Evolutionary conservation across 805 yeast species (phyloP).

Genomic region (Metschnikowia vanudenii): DNA sequence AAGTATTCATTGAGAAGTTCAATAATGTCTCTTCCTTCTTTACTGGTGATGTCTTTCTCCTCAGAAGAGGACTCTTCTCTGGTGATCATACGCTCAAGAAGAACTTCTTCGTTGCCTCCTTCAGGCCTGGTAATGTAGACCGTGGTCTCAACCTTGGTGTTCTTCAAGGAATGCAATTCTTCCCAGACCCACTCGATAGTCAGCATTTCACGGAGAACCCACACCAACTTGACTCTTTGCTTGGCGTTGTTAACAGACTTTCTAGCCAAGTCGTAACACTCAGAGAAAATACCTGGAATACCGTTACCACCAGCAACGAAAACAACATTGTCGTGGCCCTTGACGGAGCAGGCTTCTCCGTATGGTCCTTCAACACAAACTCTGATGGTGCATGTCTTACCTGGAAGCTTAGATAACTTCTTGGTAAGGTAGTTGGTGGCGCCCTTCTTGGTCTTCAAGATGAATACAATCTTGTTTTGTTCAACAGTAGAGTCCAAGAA

Average conservation of each 20-base stretch:
- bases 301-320: constrained; percentile 77
- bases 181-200: constrained; percentile 17
- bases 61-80: constrained; percentile 10
- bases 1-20: constrained; percentile 13
- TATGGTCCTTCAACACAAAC: constrained; percentile 67
- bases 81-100: constrained; percentile 9
- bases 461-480: constrained; percentile 28
- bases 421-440: constrained; percentile 35
- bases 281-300: constrained; percentile 56
- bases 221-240: constrained; percentile 15
- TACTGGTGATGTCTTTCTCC: constrained; percentile 6
- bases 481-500: constrained; percentile 24
- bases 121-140: constrained; percentile 19
- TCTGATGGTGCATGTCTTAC: constrained; percentile 27
- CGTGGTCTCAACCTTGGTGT: constrained; percentile 14
- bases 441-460: constrained; percentile 39
- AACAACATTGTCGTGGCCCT: constrained; percentile 52
- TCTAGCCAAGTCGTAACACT: constrained; percentile 32
- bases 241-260: constrained; percentile 20
- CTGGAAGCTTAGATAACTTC: constrained; percentile 29
- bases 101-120: constrained; percentile 1
- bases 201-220: constrained; percentile 19
- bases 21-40: constrained; percentile 4
- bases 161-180: constrained; percentile 13
- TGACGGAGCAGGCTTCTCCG: constrained; percentile 51